phyloP scores from a whole-genome alignment of 345 rosid genomes.

The Erucastrum elatum region DNA sequence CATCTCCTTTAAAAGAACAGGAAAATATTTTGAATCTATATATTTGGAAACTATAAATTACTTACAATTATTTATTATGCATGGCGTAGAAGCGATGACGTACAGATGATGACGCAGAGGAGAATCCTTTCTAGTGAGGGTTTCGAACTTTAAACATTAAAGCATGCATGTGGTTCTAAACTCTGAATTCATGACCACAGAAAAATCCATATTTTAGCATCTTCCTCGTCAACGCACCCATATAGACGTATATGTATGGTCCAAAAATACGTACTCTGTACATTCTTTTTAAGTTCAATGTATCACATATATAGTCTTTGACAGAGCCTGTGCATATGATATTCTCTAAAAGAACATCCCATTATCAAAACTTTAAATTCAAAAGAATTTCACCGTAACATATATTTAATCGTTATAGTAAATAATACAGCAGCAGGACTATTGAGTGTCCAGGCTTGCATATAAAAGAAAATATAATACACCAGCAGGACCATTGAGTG shows the following conservation, averaged over 20 bases:
- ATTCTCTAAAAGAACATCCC: constrained; percentile 3
- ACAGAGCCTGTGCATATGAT: background rate
- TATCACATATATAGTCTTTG: constrained; percentile 17
- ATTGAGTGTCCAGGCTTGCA: too few relatives aligned
- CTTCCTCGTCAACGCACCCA: constrained; percentile 11
- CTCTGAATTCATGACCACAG: constrained; percentile 12
- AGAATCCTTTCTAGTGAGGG: constrained; percentile 16
- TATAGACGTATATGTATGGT: background rate
- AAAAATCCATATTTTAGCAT: constrained; percentile 24
- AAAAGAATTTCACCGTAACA: background rate
- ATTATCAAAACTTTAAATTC: background rate
- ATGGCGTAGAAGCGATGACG: constrained; percentile 26
- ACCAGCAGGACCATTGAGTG: too few relatives aligned
- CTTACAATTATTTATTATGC: background rate
- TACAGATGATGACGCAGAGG: constrained; percentile 24
- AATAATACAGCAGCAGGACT: background rate
- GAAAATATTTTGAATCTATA: background rate
- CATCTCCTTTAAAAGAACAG: background rate
- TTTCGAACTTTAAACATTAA: constrained; percentile 28
- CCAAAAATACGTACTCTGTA: background rate
- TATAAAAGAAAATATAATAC: too few relatives aligned
- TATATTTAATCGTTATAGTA: background rate
- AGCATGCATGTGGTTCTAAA: constrained; percentile 31
- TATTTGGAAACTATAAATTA: background rate
- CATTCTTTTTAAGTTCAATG: constrained; percentile 23